phyloP scores from a whole-genome alignment of 176 grass and related monocot species.

The Coix lacrymajobi region DNA sequence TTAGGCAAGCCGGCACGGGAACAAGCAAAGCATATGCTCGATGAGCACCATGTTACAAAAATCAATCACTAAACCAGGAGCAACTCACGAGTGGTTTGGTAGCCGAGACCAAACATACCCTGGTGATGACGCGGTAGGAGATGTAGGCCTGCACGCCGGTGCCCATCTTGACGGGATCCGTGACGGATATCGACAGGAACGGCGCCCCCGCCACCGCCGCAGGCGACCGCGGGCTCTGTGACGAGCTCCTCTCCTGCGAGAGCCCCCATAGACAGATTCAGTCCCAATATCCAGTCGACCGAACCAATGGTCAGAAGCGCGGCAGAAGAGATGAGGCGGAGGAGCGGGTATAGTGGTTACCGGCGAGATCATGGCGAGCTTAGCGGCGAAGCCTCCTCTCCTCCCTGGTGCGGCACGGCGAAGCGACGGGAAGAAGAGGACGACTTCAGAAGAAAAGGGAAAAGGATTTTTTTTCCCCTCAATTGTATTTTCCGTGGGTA shows the following conservation, averaged over 20 bases:
- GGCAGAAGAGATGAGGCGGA: background rate
- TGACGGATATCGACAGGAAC: constrained; percentile 75
- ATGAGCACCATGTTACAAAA: background rate
- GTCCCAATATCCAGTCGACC: background rate
- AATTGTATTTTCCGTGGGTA: constrained; percentile 4
- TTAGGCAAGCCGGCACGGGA: background rate
- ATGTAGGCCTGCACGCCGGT: constrained; percentile 96
- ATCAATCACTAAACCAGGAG: constrained; percentile 1
- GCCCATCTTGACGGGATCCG: constrained; percentile 95
- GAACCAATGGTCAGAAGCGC: background rate
- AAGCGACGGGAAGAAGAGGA: constrained; percentile 29
- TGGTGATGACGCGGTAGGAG: constrained; percentile 97
- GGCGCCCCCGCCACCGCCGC: constrained; percentile 32
- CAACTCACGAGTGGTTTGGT: background rate
- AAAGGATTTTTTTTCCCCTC: background rate
- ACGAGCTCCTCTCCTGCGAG: constrained; percentile 64
- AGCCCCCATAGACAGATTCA: constrained; percentile 43
- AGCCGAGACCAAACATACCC: constrained; percentile 42
- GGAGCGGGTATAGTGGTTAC: constrained; percentile 19
- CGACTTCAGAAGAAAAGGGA: constrained; percentile 14
- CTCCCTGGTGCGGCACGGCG: constrained; percentile 30
- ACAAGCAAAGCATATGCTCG: background rate
- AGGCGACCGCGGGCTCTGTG: constrained; percentile 74
- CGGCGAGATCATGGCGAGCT: constrained; percentile 68
- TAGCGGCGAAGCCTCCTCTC: constrained; percentile 36